A percentile compares a stretch with the other conserved stretches of the same genome.
Evolutionary conservation across 2,329 filamentous ascomycete genomes (phyloP).

Genomic region (Seiridium unicorne): DNA sequence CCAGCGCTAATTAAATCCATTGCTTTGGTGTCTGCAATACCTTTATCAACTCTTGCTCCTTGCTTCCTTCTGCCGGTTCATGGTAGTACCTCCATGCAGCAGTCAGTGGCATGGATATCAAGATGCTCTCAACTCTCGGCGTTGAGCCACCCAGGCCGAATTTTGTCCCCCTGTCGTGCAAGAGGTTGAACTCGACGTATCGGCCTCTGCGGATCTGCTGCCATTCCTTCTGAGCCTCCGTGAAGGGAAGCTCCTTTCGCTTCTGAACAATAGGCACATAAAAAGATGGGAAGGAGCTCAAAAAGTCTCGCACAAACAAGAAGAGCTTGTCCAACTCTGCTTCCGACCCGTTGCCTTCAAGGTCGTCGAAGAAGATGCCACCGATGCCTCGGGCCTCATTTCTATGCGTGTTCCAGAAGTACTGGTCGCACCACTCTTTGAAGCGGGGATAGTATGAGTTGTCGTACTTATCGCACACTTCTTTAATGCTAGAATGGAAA

Average conservation of each 20-base stretch:
- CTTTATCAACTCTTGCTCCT: conserved; percentile 79
- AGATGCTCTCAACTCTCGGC: conserved; percentile 88
- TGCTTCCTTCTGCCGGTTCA: conserved; percentile 68
- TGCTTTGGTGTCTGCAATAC: conserved; percentile 64
- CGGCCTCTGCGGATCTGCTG: conserved; percentile 89
- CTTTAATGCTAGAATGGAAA: conserved; percentile 91
- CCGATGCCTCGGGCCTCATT: conserved; percentile 84
- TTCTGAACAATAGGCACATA: conserved; percentile 87
- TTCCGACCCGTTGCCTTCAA: conserved; percentile 69
- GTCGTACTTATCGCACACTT: conserved; percentile 89
- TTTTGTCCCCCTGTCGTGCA: conserved; percentile 91
- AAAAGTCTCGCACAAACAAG: conserved; percentile 81
- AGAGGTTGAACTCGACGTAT: conserved; percentile 98
- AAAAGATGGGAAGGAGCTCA: conserved; percentile 82
- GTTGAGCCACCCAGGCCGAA: conserved; percentile 94
- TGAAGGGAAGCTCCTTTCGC: conserved; percentile 89
- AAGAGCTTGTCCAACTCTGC: conserved; percentile 88
- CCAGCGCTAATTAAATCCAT: conserved; percentile 51
- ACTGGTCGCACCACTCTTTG: conserved; percentile 98
- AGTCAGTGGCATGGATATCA: conserved; percentile 94
- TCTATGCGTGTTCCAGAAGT: conserved; percentile 93
- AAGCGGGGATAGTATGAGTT: conserved; percentile 88
- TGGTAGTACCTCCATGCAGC: conserved; percentile 97
- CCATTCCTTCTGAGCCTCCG: conserved; percentile 86
- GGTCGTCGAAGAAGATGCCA: conserved; percentile 97